Evolutionary conservation across 1,139 yeast species (phyloP), one percentile per base, ranked within the genome.

Genomic region (Kodamaea ohmeri): DNA sequence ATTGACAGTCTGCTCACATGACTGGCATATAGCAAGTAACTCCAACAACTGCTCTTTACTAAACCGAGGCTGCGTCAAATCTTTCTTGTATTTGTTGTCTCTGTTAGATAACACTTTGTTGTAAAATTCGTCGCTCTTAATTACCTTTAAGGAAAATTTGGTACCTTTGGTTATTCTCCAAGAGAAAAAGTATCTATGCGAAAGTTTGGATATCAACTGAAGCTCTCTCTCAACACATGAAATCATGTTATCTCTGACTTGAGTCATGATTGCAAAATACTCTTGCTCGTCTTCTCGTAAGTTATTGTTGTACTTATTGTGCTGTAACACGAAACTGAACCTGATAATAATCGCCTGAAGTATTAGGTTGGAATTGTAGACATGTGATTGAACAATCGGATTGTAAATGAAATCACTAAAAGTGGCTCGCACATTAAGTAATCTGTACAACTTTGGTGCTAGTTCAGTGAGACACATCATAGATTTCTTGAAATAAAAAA

Each of bases 391-490:
- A 20, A 73, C 47, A 2, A 59, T 48, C 2, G 78, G 77, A 37
- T 72, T 71, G 24, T 71, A 46, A 14, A 67, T 43, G 53, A 65
- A 58, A 41, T 71, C 77, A 46, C 67, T 65, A 19, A 58, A 55
- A 13, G 61, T 58, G 18, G 58, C 61, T 22, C 58, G 53, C 39
- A 58, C 58, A 17, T 65, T 63, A 34, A 67, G 48, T 34, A 67
- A 50, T 7, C 58, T 58, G 38, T 55, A 53, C 42, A 63, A 66
- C 40, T 61, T 60, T 0, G 71, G 71, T 67, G 67, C 62, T 8
- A 65, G 48, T 21, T 67, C 70, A 3, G 47, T 48, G 5, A 57
- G 55, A 22, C 57, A 51, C 21, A 62, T 58, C 22, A 58, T 44
- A 2, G 65, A 36, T 32, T 68, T 68, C 42, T 60, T 66, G 42